Evolutionary conservation across 352 stramenopile species (phyloP), one percentile per base, ranked within the genome.

Genomic region (Pythium aphanidermatum): DNA sequence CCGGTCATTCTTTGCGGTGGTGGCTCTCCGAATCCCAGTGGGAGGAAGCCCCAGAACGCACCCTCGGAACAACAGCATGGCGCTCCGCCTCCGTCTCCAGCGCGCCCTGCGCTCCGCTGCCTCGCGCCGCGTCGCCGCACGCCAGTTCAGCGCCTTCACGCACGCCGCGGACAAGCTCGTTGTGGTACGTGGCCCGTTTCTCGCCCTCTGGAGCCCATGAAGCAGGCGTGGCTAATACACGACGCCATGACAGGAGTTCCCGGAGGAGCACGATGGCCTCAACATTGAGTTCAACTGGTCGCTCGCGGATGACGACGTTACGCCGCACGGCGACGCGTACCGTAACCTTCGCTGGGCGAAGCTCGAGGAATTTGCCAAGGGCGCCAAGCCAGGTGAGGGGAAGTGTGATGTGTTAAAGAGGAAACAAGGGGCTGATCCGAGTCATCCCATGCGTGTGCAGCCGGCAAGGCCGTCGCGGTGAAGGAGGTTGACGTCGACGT

Each of bases 231-330:
- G 35, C 28, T 43, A 11, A 47, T 52, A 24, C 44, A 36, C 14
- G 31, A 43, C 41, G 31, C 24, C 14, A 20, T 27, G 60, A 52
- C 29, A 87, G 75, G 67, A 85, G n/a, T 74, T 89, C 27, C 80
- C 80, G 5, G 46, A 88, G 48, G 73, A 89, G 58, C 74, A 81
- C 55, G 80, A 90, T 19, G 80, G 73, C 3, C 61, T 90, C 11
- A 81, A 90, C 65, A 87, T 90, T 26, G 77, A 92, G 51, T 89
- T 92, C 49, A 92, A 92, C 60, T 92, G 80, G 80, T 90, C 77
- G 46, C 62, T 92, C 4, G 80, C 73, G 0, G 67, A 85, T 30
- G 77, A 92, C 52, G 80, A 92, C 47, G 74, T 92, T 47, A 88
- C 75, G 40, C 75, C 80, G 34, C 69, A 84, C 49, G 74, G 78